Evolutionary conservation across 345 rosid species (phyloP), one percentile per base, ranked within the genome.

Genomic region (Hibiscus trionum): DNA sequence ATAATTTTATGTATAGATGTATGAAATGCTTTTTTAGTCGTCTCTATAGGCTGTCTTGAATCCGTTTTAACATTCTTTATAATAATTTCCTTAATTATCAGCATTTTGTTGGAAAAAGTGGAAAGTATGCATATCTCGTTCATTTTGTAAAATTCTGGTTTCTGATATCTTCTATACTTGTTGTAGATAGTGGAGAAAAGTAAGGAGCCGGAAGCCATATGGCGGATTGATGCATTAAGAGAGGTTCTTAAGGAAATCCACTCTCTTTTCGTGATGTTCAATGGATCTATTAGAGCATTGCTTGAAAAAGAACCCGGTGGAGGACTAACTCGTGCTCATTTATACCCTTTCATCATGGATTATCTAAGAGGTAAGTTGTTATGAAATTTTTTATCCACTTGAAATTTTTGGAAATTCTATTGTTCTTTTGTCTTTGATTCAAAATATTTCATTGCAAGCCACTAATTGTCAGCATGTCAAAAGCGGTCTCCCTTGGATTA

Each of bases 401-500:
- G 63, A 42, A 49, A 65, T 4, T 27, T 50, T 19, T 76, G 66
- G 69, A 27, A 24, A 44, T 44, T 71, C 52, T 44, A 21, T 78
- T 78, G 50, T 81, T 72, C 17, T 6, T 33, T 73, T 75, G 75
- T 70, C 49, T 70, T 81, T 76, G 50, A 71, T 81, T 84, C 84
- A 82, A 85, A 76, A 74, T 73, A 66, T 85, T 86, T 86, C 85
- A 84, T 87, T 82, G 81, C 76, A 78, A 85, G 90, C 87, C 86
- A 87, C 89, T 87, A 85, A 92, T 92, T 95, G 90, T 77, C 99
- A 95, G 99, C 96, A 87, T 89, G 71, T 84, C 86, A 82, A 85
- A 92, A 85, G 80, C 80, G 85, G 84, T 86, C 92, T 86, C 81
- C 86, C 80, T 80, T 82, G 90, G 89, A 86, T 81, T 68, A 77